Evolutionary conservation across 495 filamentous ascomycete species (phyloP).

Genomic region (Geoglossum glabrum): DNA sequence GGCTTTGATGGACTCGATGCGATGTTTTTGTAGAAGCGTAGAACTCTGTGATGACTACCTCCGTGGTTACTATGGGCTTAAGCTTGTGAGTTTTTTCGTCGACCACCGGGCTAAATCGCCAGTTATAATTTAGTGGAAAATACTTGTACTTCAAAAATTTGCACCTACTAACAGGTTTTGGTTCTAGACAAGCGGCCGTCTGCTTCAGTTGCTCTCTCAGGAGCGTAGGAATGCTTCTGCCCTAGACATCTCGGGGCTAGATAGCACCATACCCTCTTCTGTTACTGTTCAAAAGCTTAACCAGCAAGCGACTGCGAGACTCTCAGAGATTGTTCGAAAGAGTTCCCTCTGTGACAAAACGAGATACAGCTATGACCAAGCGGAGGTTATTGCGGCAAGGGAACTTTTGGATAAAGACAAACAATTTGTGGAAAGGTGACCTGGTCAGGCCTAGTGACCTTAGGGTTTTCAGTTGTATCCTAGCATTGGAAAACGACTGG

Average conservation of each 20-base stretch:
- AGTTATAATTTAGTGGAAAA: too few species aligned
- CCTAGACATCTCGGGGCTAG: neutral
- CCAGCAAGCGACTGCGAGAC: conserved; percentile 46
- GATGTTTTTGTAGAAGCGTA: conserved; percentile 71
- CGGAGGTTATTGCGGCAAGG: conserved; percentile 59
- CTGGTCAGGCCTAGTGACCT: neutral
- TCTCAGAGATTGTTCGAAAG: conserved; percentile 54
- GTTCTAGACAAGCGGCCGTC: conserved; percentile 8
- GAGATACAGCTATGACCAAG: conserved; percentile 51
- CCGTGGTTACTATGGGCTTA: conserved; percentile 79
- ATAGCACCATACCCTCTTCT: conserved; percentile 18
- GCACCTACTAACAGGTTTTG: neutral
- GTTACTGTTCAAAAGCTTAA: conserved; percentile 46
- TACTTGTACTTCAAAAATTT: neutral
- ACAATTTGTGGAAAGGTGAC: neutral
- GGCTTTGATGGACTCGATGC: conserved; percentile 46
- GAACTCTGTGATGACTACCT: conserved; percentile 88
- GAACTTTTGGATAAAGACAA: conserved; percentile 38
- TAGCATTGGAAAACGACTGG: too few species aligned
- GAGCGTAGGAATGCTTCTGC: conserved; percentile 4
- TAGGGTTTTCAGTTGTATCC: neutral
- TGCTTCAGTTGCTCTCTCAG: conserved; percentile 12
- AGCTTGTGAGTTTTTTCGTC: conserved; percentile 38
- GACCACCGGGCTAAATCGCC: neutral
- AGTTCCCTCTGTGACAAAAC: conserved; percentile 36